phyloP scores from a whole-genome alignment of 306 rosid species.

The Betula pendula region DNA sequence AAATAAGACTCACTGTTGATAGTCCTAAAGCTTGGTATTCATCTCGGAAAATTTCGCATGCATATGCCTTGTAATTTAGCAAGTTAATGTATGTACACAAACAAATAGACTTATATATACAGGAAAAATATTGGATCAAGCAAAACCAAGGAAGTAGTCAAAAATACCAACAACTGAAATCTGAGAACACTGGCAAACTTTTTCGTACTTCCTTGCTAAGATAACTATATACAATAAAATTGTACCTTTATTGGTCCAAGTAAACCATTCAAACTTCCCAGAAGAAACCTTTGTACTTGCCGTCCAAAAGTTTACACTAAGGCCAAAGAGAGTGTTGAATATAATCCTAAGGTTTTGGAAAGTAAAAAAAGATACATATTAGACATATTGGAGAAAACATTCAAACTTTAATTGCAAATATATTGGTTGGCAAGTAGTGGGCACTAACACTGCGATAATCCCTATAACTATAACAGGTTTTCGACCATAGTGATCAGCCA shows the following conservation, averaged over 20 bases:
- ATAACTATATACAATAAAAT: background rate
- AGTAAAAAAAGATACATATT: background rate
- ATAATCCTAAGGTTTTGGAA: constrained; percentile 49
- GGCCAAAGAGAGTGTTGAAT: constrained; percentile 85
- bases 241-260: constrained; percentile 90
- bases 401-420: background rate
- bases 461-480: constrained; percentile 73
- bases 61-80: constrained; percentile 64
- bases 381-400: constrained; percentile 9
- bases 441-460: constrained; percentile 51
- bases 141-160: background rate
- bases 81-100: no score
- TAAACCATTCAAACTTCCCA: constrained; percentile 76
- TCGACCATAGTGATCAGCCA: constrained; percentile 89
- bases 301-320: constrained; percentile 88
- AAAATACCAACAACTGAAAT: no score
- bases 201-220: no score
- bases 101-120: no score
- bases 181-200: no score
- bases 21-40: constrained; percentile 80
- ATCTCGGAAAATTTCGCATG: constrained; percentile 60
- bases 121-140: background rate
- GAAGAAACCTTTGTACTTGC: constrained; percentile 78
- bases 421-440: background rate
- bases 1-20: constrained; percentile 62